Percentiles rank a stretch among this genome's conserved stretches.
These are phyloP conservation scores for Glycyrrhiza uralensis DNA, from an alignment of 306 rosid species.

Conservation along the genomic window DNA sequence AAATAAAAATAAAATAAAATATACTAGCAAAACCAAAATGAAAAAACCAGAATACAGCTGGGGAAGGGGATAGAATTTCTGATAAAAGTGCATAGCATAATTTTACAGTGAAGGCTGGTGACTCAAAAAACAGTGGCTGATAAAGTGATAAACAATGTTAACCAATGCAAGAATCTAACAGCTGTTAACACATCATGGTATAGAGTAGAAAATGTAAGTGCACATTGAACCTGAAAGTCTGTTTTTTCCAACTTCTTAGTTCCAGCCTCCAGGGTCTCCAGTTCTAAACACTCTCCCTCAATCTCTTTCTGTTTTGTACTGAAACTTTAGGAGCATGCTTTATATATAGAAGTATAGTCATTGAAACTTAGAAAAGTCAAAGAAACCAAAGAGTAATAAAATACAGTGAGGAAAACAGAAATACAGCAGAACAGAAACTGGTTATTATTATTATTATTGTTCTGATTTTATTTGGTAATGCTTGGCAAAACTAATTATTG, in stretches of 20 bases:
- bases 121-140: background rate
- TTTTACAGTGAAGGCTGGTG: background rate
- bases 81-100: background rate
- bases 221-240: constrained; percentile 9
- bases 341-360: background rate
- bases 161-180: background rate
- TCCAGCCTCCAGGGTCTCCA: background rate
- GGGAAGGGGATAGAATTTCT: background rate
- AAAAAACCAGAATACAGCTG: background rate
- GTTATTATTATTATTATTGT: too few relatives aligned
- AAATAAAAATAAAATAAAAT: background rate
- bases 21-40: background rate
- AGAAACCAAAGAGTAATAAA: background rate
- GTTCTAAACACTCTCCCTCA: background rate
- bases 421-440: background rate
- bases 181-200: background rate
- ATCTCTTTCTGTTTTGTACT: background rate
- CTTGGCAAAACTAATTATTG: background rate
- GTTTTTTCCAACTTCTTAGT: constrained; percentile 2
- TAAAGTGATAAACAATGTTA: too few relatives aligned
- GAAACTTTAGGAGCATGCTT: background rate
- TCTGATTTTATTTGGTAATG: background rate
- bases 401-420: background rate
- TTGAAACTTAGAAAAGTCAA: background rate
- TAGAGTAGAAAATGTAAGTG: background rate